Conservation (phyloP, 139 green algal genomes). For the Volvox reticuliferus region DNA sequence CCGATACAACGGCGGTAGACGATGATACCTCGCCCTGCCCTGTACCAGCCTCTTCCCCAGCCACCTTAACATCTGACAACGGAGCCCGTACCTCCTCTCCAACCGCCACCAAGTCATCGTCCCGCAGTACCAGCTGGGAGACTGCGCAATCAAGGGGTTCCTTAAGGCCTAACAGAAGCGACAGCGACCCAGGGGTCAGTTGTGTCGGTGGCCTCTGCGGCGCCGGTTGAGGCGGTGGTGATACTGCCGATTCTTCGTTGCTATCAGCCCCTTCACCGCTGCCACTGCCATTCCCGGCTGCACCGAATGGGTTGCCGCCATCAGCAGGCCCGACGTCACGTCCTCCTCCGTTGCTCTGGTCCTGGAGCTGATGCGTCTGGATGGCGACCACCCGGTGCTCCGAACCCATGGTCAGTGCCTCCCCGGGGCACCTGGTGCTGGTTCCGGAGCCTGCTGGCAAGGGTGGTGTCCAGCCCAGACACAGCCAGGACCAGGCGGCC, state of each 20-base stretch:
- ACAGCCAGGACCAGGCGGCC: conserved; percentile 33
- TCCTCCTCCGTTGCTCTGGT: background rate
- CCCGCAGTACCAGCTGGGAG: background rate
- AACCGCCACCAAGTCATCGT: conserved; percentile 11
- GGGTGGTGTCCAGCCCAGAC: conserved; percentile 15
- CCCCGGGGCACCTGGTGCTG: too few species aligned
- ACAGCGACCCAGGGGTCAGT: conserved; percentile 34
- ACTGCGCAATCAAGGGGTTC: background rate
- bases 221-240: background rate
- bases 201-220: background rate
- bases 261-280: background rate
- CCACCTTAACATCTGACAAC: background rate
- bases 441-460: too few species aligned
- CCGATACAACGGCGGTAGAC: background rate
- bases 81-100: background rate
- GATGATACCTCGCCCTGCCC: background rate
- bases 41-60: background rate
- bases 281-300: background rate
- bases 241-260: too few species aligned
- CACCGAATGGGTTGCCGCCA: background rate
- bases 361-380: background rate
- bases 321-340: too few species aligned
- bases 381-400: too few species aligned
- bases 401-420: too few species aligned
- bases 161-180: background rate